phyloP scores from a whole-genome alignment of 805 yeast genomes.

The Schwanniomyces pseudopolymorphus region DNA sequence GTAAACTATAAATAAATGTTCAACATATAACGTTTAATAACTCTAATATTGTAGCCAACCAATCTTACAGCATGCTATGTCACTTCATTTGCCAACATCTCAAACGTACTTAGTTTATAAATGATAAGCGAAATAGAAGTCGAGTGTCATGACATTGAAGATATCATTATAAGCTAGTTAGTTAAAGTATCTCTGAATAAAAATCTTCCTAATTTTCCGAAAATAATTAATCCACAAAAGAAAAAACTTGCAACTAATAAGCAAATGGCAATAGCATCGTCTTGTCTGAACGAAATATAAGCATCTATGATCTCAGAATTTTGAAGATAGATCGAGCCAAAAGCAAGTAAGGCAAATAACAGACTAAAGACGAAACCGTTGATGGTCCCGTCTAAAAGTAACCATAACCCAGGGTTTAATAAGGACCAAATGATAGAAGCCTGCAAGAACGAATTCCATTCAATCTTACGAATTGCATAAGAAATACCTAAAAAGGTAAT shows the following conservation, averaged over 20 bases:
- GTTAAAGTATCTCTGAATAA: conserved; percentile 27
- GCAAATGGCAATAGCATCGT: conserved; percentile 41
- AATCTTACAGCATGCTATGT: too few species aligned
- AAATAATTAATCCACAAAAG: conserved; percentile 62
- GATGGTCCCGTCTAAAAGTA: conserved; percentile 58
- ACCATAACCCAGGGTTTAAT: conserved; percentile 66
- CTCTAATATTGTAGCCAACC: neutral
- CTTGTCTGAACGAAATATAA: conserved; percentile 11
- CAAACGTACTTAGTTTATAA: too few species aligned
- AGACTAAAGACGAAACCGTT: conserved; percentile 48
- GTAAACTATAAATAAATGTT: neutral
- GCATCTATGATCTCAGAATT: conserved; percentile 20
- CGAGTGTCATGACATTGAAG: neutral
- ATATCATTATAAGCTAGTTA: neutral
- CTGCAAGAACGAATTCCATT: conserved; percentile 67
- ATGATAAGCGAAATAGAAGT: neutral
- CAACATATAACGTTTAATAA: neutral
- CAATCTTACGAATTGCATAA: conserved; percentile 66
- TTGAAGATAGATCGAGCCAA: conserved; percentile 29
- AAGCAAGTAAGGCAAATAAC: conserved; percentile 29
- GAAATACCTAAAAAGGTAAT: conserved; percentile 70
- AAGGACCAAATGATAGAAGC: conserved; percentile 63
- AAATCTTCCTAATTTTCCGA: conserved; percentile 68
- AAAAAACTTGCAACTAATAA: conserved; percentile 63
- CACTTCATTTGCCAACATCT: too few species aligned